Base-by-base conservation (phyloP, 148 eudicot genomes). In the Oxyria digyna region DNA sequence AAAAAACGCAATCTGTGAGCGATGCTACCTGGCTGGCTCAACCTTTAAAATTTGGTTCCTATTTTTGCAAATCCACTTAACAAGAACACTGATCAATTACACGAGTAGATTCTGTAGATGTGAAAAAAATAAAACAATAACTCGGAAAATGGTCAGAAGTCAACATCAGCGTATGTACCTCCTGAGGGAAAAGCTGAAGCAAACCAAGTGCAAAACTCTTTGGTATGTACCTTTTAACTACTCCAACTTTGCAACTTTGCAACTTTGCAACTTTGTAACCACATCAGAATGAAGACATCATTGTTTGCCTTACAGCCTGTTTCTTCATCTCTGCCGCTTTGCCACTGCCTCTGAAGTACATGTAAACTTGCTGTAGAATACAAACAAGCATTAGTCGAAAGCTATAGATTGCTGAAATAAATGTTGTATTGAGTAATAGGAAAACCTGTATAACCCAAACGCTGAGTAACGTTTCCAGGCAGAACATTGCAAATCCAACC, bases 271-370 rank as follows among this genome's bases (percentile, higher is more conserved):
- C 15, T 69, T 69, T 69, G 41, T 23, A 9, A 9, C 31, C 59
- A 70, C 0, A 70, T 79, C 74, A 82, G 6, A 82, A 67, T 27
- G 85, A 81, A n/a, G 83, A 74, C 76, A 70, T 76, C 82, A 82
- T 82, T 46, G 81, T 73, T n/a, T 70, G 65, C 67, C 80, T 79
- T 37, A 82, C 78, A 37, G 85, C 85, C 42, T 76, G 77, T 63
- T 70, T 77, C 80, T 71, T 82, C 80, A 82, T 76, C 77, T 79
- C 78, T 74, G 80, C 82, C n/a, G 82, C 82, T 68, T 82, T 79
- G 26, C 85, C 85, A 59, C 82, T 82, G 21, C 85, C 85, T 41
- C 85, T 67, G 71, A 82, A 82, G 68, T 79, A 82, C 76, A 72
- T 59, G 68, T 79, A 82, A 12, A 82, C 83, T 80, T 83, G 83